Conservation (phyloP, 2,329 filamentous ascomycete genomes). For the Cercospora citrullina region DNA sequence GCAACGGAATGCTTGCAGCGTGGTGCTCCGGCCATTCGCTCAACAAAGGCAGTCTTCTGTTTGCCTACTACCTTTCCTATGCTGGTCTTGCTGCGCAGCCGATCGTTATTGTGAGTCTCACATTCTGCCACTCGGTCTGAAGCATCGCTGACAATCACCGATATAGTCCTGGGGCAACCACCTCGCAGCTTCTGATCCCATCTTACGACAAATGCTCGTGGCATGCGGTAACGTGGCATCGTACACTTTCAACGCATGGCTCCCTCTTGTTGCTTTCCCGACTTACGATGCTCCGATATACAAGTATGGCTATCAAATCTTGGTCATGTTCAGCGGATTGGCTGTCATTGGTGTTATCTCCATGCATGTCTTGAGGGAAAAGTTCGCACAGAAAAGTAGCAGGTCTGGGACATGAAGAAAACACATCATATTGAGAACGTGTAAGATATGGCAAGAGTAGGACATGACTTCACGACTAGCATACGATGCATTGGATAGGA, state of each 20-base stretch:
- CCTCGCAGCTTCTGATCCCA: constrained; percentile 17
- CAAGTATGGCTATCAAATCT: constrained; percentile 23
- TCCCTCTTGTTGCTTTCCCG: constrained; percentile 21
- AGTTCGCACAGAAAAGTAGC: constrained; percentile 7
- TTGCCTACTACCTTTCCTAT: constrained; percentile 17
- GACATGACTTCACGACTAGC: background rate
- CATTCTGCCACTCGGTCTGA: background rate
- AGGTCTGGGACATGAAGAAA: background rate
- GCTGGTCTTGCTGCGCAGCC: constrained; percentile 16
- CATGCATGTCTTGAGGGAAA: constrained; percentile 7
- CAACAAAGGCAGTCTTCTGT: constrained; percentile 10
- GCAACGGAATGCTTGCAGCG: constrained; percentile 17
- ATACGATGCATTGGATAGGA: background rate
- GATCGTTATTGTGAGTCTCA: constrained; percentile 14
- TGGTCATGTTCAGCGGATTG: constrained; percentile 21
- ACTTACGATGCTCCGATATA: constrained; percentile 26
- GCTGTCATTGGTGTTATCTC: constrained; percentile 14
- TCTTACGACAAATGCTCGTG: constrained; percentile 23
- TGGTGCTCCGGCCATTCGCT: constrained; percentile 15
- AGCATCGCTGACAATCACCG: background rate
- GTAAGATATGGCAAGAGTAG: background rate
- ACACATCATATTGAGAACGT: background rate
- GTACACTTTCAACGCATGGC: constrained; percentile 21
- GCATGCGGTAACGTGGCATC: constrained; percentile 18
- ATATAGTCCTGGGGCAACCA: constrained; percentile 18